phyloP scores from a whole-genome alignment of 139 green algal genomes.

The Closterium sp. region DNA sequence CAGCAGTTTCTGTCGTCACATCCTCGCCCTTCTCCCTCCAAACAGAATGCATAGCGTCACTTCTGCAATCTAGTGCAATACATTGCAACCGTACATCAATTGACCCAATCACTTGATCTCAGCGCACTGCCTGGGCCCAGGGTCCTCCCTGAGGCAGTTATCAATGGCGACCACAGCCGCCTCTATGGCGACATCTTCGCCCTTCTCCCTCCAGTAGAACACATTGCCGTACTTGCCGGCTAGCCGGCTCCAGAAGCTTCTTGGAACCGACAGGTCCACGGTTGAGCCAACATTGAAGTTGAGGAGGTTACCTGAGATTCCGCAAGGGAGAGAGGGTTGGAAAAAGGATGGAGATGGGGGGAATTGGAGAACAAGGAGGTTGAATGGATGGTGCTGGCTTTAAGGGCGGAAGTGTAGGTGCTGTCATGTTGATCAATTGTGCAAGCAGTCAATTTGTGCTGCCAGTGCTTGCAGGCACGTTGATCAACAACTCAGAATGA shows the following conservation, averaged over 20 bases:
- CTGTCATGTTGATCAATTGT: too few species aligned
- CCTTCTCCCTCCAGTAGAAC: slow-evolving; percentile 86
- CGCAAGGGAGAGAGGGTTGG: background rate
- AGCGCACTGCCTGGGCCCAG: slow-evolving; percentile 29
- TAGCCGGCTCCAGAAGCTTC: slow-evolving; percentile 87
- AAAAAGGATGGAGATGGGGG: too few species aligned
- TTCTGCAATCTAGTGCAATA: too few species aligned
- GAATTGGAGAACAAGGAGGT: too few species aligned
- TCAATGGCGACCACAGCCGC: slow-evolving; percentile 50
- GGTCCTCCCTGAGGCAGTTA: slow-evolving; percentile 37
- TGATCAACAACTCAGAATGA: too few species aligned
- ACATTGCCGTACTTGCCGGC: slow-evolving; percentile 92
- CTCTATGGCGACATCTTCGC: slow-evolving; percentile 48
- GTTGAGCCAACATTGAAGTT: slow-evolving; percentile 96
- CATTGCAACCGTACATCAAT: background rate
- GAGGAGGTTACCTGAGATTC: slow-evolving; percentile 78
- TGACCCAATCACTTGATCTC: slow-evolving; percentile 34
- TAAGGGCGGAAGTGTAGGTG: too few species aligned
- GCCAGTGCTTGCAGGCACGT: background rate
- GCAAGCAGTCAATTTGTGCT: too few species aligned
- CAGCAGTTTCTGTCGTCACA: too few species aligned
- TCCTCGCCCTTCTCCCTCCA: too few species aligned
- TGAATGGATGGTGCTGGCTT: too few species aligned
- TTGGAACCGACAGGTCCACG: slow-evolving; percentile 87
- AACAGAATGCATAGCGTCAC: too few species aligned